A percentile compares a stretch with the other conserved stretches of the same genome.
These are phyloP conservation scores for Zasmidium citrigriseum DNA, from an alignment of 2,329 filamentous ascomycete species.

Conservation along the genomic window DNA sequence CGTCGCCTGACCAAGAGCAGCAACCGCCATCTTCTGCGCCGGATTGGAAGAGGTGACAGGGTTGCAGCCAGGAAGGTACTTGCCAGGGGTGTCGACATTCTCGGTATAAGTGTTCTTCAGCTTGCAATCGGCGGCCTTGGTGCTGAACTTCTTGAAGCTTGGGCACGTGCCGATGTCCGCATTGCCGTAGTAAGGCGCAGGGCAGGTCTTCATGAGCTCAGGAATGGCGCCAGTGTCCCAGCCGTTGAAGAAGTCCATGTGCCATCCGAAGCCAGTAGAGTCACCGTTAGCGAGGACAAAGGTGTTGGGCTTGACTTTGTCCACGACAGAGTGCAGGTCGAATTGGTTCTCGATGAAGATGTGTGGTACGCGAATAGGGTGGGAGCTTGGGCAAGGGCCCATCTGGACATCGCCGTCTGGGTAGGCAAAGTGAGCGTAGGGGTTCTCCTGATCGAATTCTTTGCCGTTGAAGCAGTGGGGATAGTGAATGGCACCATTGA, in stretches of 20 bases:
- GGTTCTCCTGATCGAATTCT: slow-evolving; percentile 34
- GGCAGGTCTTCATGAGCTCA: slow-evolving; percentile 67
- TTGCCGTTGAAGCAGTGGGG: slow-evolving; percentile 72
- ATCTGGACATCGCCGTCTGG: slow-evolving; percentile 50
- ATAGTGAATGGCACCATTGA: slow-evolving; percentile 68
- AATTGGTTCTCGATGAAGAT: slow-evolving; percentile 53
- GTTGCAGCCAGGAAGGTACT: slow-evolving; percentile 59
- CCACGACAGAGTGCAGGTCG: slow-evolving; percentile 36
- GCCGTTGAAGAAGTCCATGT: slow-evolving; percentile 56
- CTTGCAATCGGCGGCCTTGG: slow-evolving; percentile 45
- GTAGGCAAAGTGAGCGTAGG: slow-evolving; percentile 64
- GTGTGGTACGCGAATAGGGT: slow-evolving; percentile 58
- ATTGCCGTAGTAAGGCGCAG: slow-evolving; percentile 61
- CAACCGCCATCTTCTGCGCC: slow-evolving; percentile 21
- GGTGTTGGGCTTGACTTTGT: slow-evolving; percentile 37
- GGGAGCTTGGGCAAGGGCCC: slow-evolving; percentile 54
- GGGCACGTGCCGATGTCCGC: slow-evolving; percentile 62
- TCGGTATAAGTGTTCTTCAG: slow-evolving; percentile 49
- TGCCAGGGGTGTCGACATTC: slow-evolving; percentile 44
- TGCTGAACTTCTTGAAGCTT: slow-evolving; percentile 36
- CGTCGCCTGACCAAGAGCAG: slow-evolving; percentile 21
- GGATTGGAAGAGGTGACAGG: slow-evolving; percentile 50
- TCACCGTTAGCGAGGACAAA: slow-evolving; percentile 52
- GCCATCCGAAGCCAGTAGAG: slow-evolving; percentile 53
- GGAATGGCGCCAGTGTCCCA: slow-evolving; percentile 60